phyloP scores from a whole-genome alignment of 495 filamentous ascomycete species.

The Baudoinia panamericana region DNA sequence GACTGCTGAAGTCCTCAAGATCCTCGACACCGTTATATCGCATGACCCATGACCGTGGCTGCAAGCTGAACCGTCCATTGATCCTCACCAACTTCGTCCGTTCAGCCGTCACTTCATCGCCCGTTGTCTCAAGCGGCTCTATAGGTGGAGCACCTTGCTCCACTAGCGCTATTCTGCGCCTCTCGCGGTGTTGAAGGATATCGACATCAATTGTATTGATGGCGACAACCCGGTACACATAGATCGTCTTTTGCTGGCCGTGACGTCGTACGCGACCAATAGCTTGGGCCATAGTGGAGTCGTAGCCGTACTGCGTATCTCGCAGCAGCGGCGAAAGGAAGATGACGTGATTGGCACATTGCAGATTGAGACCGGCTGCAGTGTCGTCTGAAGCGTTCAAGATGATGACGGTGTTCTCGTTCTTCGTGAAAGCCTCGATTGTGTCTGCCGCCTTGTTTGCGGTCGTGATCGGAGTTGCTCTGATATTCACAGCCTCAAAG shows the following conservation, averaged over 20 bases:
- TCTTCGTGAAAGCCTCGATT: slow-evolving; percentile 35
- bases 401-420: slow-evolving; percentile 43
- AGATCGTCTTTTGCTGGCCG: slow-evolving; percentile 52
- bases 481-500: slow-evolving; percentile 27
- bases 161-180: slow-evolving; percentile 13
- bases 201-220: slow-evolving; percentile 57
- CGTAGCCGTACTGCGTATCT: slow-evolving; percentile 43
- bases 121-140: background rate
- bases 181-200: slow-evolving; percentile 39
- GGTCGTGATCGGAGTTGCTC: slow-evolving; percentile 23
- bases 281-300: slow-evolving; percentile 53
- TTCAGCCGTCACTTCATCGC: slow-evolving; percentile 6
- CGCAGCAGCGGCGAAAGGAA: slow-evolving; percentile 53
- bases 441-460: slow-evolving; percentile 22
- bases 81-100: slow-evolving; percentile 19
- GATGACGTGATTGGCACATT: slow-evolving; percentile 63
- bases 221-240: slow-evolving; percentile 56
- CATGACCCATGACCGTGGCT: slow-evolving; percentile 20
- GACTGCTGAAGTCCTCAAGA: slow-evolving; percentile 19
- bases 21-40: slow-evolving; percentile 5
- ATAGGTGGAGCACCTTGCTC: slow-evolving; percentile 4
- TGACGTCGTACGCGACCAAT: slow-evolving; percentile 54
- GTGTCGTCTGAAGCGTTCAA: slow-evolving; percentile 50
- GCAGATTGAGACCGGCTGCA: slow-evolving; percentile 61
- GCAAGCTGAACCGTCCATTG: slow-evolving; percentile 18